A percentile compares a stretch with the other conserved stretches of the same genome.
phyloP scores from a whole-genome alignment of 495 filamentous ascomycete genomes.

The Hypoxylon trugodes region DNA sequence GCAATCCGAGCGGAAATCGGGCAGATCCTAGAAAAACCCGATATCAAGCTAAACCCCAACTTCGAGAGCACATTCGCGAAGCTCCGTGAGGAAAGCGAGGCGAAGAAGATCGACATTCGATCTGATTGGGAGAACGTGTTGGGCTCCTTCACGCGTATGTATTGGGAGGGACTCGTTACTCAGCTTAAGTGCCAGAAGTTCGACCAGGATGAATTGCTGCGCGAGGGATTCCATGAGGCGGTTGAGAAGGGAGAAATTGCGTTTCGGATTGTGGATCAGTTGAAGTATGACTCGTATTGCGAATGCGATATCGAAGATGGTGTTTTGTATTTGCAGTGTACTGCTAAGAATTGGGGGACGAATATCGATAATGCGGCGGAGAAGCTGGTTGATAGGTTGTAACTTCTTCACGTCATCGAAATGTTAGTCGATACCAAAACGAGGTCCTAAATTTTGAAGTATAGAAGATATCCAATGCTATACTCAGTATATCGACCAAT shows the following conservation, averaged over 20 bases:
- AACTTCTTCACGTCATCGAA: too few relatives aligned
- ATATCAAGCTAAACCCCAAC: constrained; percentile 53
- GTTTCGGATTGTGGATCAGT: constrained; percentile 57
- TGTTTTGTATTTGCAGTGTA: constrained; percentile 52
- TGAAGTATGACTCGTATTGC: constrained; percentile 52
- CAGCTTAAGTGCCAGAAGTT: constrained; percentile 51
- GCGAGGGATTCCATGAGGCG: constrained; percentile 55
- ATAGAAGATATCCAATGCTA: too few relatives aligned
- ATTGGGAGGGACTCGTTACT: constrained; percentile 51
- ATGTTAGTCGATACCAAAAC: too few relatives aligned
- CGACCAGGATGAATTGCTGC: constrained; percentile 56
- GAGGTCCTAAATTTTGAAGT: too few relatives aligned
- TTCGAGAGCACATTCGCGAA: constrained; percentile 60
- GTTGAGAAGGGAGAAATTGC: constrained; percentile 50
- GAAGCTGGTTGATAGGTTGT: constrained; percentile 22
- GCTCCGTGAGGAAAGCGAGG: constrained; percentile 48
- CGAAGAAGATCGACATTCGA: constrained; percentile 33
- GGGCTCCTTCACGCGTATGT: constrained; percentile 46
- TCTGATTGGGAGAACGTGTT: constrained; percentile 56
- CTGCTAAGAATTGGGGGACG: constrained; percentile 23
- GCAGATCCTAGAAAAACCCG: constrained; percentile 50
- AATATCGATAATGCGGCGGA: constrained; percentile 24
- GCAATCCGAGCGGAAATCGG: constrained; percentile 48
- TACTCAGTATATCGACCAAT: too few relatives aligned
- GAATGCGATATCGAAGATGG: constrained; percentile 55